Conservation (phyloP, 495 filamentous ascomycete genomes). For the Achaetomiella virescens region DNA sequence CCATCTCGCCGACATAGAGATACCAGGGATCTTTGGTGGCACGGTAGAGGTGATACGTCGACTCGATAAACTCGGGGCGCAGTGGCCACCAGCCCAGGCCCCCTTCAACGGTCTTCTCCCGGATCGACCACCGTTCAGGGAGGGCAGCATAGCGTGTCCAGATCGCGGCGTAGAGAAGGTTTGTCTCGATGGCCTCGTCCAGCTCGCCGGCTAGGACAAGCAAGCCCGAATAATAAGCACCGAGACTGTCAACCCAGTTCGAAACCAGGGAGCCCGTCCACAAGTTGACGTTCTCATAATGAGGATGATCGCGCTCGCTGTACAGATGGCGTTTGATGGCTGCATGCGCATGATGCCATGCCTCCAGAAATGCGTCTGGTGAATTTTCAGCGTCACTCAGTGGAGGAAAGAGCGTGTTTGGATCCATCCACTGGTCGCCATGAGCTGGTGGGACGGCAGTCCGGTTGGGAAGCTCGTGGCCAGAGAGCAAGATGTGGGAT, state of each 20-base stretch:
- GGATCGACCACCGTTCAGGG: constrained; percentile 88
- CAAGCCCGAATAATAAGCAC: constrained; percentile 92
- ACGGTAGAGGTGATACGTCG: constrained; percentile 84
- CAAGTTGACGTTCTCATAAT: constrained; percentile 85
- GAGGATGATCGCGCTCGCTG: constrained; percentile 66
- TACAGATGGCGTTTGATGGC: constrained; percentile 85
- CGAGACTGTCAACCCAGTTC: constrained; percentile 92
- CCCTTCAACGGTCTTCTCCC: constrained; percentile 76
- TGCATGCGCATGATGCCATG: constrained; percentile 79
- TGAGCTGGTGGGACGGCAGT: constrained; percentile 26
- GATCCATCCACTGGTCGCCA: constrained; percentile 41
- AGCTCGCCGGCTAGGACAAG: constrained; percentile 79
- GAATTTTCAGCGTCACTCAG: constrained; percentile 62
- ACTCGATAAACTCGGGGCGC: constrained; percentile 92
- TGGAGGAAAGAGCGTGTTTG: constrained; percentile 51
- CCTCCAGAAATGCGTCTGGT: constrained; percentile 67
- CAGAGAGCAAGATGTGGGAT: constrained; percentile 80
- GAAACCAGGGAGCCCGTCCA: constrained; percentile 71
- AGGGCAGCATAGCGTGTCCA: constrained; percentile 92
- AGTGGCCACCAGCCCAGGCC: constrained; percentile 93
- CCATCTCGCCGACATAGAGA: constrained; percentile 92
- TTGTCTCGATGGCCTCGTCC: constrained; percentile 82
- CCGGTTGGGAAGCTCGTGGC: constrained; percentile 50
- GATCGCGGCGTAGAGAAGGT: constrained; percentile 81
- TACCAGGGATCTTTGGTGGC: constrained; percentile 97